phyloP scores from a whole-genome alignment of 495 filamentous ascomycete genomes.

The Staphylotrichum longicolle region DNA sequence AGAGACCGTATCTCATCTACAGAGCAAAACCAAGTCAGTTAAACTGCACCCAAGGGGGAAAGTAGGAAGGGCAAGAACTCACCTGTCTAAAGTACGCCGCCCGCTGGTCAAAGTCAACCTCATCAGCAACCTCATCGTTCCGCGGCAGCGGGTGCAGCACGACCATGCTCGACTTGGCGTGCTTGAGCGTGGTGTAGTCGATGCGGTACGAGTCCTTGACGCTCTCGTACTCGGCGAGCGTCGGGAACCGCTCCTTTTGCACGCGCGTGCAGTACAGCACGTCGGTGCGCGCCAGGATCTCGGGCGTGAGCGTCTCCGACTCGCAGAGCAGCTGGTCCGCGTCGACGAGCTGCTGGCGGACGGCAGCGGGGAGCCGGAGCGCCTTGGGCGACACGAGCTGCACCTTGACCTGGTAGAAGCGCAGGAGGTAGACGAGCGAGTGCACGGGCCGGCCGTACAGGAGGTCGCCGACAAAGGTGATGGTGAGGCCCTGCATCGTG shows the following conservation, averaged over 20 bases:
- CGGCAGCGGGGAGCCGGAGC: constrained; percentile 70
- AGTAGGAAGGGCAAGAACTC: constrained; percentile 38
- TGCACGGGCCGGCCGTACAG: constrained; percentile 92
- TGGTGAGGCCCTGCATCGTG: constrained; percentile 87
- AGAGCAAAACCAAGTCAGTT: constrained; percentile 38
- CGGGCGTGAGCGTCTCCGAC: constrained; percentile 73
- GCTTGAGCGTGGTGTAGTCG: constrained; percentile 84
- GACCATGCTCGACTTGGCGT: constrained; percentile 86
- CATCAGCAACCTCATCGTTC: constrained; percentile 87
- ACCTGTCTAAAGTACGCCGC: constrained; percentile 99
- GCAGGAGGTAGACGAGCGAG: constrained; percentile 86
- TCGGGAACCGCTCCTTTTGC: constrained; percentile 90
- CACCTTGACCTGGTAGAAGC: constrained; percentile 89
- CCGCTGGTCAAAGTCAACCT: constrained; percentile 95
- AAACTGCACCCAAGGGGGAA: no score
- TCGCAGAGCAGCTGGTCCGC: constrained; percentile 74
- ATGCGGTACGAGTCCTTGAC: constrained; percentile 86
- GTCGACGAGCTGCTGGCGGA: constrained; percentile 65
- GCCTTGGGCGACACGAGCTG: constrained; percentile 83
- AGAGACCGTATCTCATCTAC: constrained; percentile 94
- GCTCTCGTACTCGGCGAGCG: constrained; percentile 72
- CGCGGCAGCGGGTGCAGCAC: constrained; percentile 95
- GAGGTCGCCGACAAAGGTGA: constrained; percentile 93
- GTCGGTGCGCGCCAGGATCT: constrained; percentile 78
- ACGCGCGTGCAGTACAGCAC: constrained; percentile 95